These are phyloP conservation scores for Dactylellina drechsleri DNA, from an alignment of 2,329 filamentous ascomycete species.

Conservation along the genomic window DNA sequence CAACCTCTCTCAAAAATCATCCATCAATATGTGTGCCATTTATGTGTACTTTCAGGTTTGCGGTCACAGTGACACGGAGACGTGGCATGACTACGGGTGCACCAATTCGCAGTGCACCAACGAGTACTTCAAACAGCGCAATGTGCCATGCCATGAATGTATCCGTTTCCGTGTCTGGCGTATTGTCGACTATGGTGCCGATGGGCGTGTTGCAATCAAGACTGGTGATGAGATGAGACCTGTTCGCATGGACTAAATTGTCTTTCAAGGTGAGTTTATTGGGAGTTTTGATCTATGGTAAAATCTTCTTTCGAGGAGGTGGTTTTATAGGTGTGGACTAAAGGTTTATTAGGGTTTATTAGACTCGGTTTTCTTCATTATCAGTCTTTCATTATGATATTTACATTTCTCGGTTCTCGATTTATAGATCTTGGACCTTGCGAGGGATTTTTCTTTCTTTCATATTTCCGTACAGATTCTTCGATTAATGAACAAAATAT, in stretches of 20 bases:
- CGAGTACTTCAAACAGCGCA: conserved; percentile 13
- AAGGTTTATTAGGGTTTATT: too few species aligned
- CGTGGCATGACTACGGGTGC: conserved; percentile 7
- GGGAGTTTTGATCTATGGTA: too few species aligned
- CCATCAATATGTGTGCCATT: conserved; percentile 23
- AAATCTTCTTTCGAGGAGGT: too few species aligned
- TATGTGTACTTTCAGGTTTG: conserved; percentile 20
- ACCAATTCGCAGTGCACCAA: background rate
- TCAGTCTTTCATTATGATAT: background rate
- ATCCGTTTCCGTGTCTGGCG: conserved; percentile 19
- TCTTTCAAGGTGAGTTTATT: too few species aligned
- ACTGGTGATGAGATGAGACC: conserved; percentile 26
- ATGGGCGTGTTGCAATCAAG: conserved; percentile 16
- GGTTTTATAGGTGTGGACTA: too few species aligned
- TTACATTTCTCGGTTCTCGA: background rate
- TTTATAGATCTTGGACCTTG: too few species aligned
- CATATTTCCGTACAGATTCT: background rate
- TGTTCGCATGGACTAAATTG: conserved; percentile 4
- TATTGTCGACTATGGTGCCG: conserved; percentile 10
- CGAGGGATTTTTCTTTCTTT: background rate
- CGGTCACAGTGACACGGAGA: conserved; percentile 10
- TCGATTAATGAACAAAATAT: too few species aligned
- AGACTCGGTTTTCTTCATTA: too few species aligned
- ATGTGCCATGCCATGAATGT: conserved; percentile 35
- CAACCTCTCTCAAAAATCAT: background rate